Percentiles rank a stretch among this genome's conserved stretches.
These are phyloP conservation scores for Brassica cretica DNA, from an alignment of 345 rosid genomes.

Conservation along the genomic window DNA sequence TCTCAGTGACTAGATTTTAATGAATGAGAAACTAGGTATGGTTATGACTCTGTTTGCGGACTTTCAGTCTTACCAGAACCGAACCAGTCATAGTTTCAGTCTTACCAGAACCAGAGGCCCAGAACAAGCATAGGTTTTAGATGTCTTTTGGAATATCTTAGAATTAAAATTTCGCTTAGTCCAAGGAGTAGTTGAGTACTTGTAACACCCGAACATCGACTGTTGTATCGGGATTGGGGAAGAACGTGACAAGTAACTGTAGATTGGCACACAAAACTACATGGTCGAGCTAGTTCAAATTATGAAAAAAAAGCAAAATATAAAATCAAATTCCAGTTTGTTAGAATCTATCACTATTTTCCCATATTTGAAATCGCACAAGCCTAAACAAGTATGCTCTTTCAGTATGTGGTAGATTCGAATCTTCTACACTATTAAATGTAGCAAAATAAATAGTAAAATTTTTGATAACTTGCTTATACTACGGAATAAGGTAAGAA, in stretches of 20 bases:
- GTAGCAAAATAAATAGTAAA: not conserved
- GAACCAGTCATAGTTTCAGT: not conserved
- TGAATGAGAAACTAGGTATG: not conserved
- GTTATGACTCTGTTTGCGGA: not conserved
- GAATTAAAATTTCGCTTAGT: not conserved
- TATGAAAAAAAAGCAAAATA: not conserved
- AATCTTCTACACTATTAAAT: not conserved
- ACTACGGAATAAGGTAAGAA: not conserved
- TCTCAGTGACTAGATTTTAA: not conserved
- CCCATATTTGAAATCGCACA: not conserved
- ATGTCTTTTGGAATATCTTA: not conserved
- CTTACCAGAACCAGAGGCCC: not conserved
- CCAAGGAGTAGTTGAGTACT: not conserved
- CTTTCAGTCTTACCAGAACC: not conserved
- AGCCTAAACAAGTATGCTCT: not conserved
- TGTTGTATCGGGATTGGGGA: constrained; percentile 1
- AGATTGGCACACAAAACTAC: constrained; percentile 28
- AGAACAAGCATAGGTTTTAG: not conserved
- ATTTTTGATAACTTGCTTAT: not conserved
- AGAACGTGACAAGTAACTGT: constrained; percentile 5
- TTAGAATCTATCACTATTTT: not conserved
- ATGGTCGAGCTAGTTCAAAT: not conserved
- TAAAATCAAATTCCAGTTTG: not conserved
- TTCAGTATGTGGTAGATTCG: not conserved
- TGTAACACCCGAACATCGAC: not conserved